Evolutionary conservation across 805 yeast genomes (phyloP).

Genomic region (Diddensiella caesifluorescens): DNA sequence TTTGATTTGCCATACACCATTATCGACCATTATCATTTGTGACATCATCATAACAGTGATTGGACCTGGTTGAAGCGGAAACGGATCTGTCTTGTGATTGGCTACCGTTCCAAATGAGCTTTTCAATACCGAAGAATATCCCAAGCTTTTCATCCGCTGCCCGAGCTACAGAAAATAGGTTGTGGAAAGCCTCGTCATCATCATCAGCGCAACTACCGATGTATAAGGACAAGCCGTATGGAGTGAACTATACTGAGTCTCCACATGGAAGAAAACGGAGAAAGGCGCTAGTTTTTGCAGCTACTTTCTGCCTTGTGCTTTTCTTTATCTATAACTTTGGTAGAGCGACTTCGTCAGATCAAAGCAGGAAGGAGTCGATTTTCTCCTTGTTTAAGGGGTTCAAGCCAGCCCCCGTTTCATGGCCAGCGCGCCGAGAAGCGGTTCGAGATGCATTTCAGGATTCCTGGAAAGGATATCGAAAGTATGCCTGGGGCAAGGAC

Average conservation of each 20-base stretch:
- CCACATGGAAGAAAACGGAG: slow-evolving; percentile 19
- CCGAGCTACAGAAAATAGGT: slow-evolving; percentile 13
- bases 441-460: slow-evolving; percentile 66
- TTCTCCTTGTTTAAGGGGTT: neutral
- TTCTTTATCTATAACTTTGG: slow-evolving; percentile 38
- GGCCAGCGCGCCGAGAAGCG: slow-evolving; percentile 48
- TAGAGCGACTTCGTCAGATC: slow-evolving; percentile 7
- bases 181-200: slow-evolving; percentile 14
- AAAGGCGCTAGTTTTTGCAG: slow-evolving; percentile 41
- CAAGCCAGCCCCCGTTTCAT: slow-evolving; percentile 24
- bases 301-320: slow-evolving; percentile 38
- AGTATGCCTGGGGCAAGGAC: slow-evolving; percentile 81
- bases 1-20: no score
- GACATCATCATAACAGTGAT: no score
- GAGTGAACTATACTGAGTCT: slow-evolving; percentile 8
- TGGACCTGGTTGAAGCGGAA: no score
- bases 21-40: no score
- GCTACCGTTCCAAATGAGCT: slow-evolving; percentile 10
- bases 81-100: no score
- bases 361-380: slow-evolving; percentile 14
- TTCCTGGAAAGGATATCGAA: slow-evolving; percentile 71
- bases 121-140: slow-evolving; percentile 13
- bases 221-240: slow-evolving; percentile 49
- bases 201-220: slow-evolving; percentile 35
- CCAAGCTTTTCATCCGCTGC: slow-evolving; percentile 14